These are phyloP conservation scores for Kodamaea laetipori DNA, from an alignment of 805 yeast genomes.

Conservation along the genomic window DNA sequence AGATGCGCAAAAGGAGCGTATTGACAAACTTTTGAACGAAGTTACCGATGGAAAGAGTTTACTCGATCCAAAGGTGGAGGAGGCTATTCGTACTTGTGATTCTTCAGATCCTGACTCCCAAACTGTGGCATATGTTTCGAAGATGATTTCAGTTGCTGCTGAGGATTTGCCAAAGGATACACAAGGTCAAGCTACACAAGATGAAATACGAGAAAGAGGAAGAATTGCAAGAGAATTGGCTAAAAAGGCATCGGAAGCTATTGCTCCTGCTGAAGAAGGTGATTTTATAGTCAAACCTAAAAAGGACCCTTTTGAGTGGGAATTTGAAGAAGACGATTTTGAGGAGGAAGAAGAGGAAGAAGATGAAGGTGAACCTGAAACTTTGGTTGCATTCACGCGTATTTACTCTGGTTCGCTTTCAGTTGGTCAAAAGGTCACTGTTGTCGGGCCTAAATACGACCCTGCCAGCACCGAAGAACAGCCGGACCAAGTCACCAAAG, in stretches of 20 bases:
- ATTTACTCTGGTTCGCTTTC: constrained; percentile 81
- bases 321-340: constrained; percentile 50
- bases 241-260: constrained; percentile 61
- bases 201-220: constrained; percentile 64
- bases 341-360: constrained; percentile 48
- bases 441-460: constrained; percentile 85
- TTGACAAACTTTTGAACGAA: constrained; percentile 60
- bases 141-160: constrained; percentile 83
- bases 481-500: constrained; percentile 56
- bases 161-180: constrained; percentile 69
- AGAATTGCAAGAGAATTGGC: constrained; percentile 68
- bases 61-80: constrained; percentile 50
- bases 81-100: constrained; percentile 69
- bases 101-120: constrained; percentile 54
- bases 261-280: constrained; percentile 23
- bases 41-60: constrained; percentile 30
- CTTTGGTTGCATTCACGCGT: constrained; percentile 83
- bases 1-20: constrained; percentile 70
- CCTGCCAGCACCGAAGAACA: constrained; percentile 49
- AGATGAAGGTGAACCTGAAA: constrained; percentile 55
- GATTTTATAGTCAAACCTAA: constrained; percentile 31
- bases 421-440: constrained; percentile 72
- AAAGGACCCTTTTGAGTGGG: constrained; percentile 46
- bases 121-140: constrained; percentile 76
- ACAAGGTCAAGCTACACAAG: constrained; percentile 43